phyloP scores from a whole-genome alignment of 2,329 filamentous ascomycete species.

The Nothophaeocryptopus gaeumannii region DNA sequence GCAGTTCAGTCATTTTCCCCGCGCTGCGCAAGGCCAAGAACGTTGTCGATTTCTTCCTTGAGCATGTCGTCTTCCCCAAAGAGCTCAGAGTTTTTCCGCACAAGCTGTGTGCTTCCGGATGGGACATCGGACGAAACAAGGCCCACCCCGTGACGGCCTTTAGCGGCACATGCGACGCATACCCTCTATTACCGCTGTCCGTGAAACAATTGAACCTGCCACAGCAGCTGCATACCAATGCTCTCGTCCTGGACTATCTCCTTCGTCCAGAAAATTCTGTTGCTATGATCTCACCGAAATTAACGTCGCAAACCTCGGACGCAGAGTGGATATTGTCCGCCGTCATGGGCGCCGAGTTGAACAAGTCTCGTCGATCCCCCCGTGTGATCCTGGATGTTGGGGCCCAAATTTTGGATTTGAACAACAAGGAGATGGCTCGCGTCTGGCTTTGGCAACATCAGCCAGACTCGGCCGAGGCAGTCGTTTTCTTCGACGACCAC shows the following conservation, averaged over 20 bases:
- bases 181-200: slow-evolving; percentile 57
- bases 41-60: slow-evolving; percentile 64
- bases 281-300: slow-evolving; percentile 7
- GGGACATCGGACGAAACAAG: slow-evolving; percentile 60
- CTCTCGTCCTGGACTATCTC: slow-evolving; percentile 60
- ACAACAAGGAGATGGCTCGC: slow-evolving; percentile 55
- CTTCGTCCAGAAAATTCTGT: slow-evolving; percentile 52
- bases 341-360: slow-evolving; percentile 44
- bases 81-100: slow-evolving; percentile 63
- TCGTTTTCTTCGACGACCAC: slow-evolving; percentile 57
- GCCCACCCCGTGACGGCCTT: slow-evolving; percentile 63
- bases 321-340: slow-evolving; percentile 43
- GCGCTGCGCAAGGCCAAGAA: slow-evolving; percentile 52
- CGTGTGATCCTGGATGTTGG: slow-evolving; percentile 72
- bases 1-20: slow-evolving; percentile 33
- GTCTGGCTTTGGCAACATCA: slow-evolving; percentile 50
- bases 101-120: slow-evolving; percentile 65
- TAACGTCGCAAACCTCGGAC: slow-evolving; percentile 8
- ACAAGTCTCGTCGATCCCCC: too few relatives aligned
- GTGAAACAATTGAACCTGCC: slow-evolving; percentile 62
- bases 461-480: slow-evolving; percentile 38
- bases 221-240: slow-evolving; percentile 62
- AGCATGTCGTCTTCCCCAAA: slow-evolving; percentile 62
- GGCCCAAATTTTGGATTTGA: slow-evolving; percentile 64
- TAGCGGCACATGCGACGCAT: slow-evolving; percentile 68